A percentile compares a stretch with the other conserved stretches of the same genome.
These are phyloP conservation scores for Mortierella sp. DNA, from an alignment of 371 early-diverging fungal species.

Conservation along the genomic window DNA sequence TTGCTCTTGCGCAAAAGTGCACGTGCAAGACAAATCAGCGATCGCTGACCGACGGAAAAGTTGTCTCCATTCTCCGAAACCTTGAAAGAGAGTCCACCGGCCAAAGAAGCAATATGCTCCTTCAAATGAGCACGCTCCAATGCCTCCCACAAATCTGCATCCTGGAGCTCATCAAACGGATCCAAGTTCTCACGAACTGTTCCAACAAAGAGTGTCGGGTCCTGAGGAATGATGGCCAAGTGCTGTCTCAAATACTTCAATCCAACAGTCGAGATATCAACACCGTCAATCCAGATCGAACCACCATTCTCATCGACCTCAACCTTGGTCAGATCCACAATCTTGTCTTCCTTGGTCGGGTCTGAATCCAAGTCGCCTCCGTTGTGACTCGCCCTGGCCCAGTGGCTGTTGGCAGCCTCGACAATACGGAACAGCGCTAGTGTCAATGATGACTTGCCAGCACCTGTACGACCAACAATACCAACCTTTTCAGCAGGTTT, in stretches of 20 bases:
- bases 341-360: background rate
- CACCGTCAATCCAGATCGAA: constrained; percentile 70
- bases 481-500: constrained; percentile 53
- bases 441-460: constrained; percentile 77
- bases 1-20: constrained; percentile 59
- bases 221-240: constrained; percentile 79
- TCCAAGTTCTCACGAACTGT: constrained; percentile 71
- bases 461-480: constrained; percentile 71
- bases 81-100: constrained; percentile 54
- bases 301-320: constrained; percentile 71
- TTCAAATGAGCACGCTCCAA: constrained; percentile 66
- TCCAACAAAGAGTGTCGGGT: constrained; percentile 71
- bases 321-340: background rate
- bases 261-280: constrained; percentile 72
- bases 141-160: constrained; percentile 62
- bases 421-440: constrained; percentile 78
- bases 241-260: constrained; percentile 68
- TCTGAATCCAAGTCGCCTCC: background rate
- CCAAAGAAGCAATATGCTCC: constrained; percentile 54
- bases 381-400: constrained; percentile 27
- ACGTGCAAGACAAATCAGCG: constrained; percentile 70
- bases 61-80: constrained; percentile 63
- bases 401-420: constrained; percentile 61
- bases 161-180: constrained; percentile 58
- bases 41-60: constrained; percentile 70